These are phyloP conservation scores for Fraxinus velutina DNA, from an alignment of 305 asterid genomes.

Conservation along the genomic window DNA sequence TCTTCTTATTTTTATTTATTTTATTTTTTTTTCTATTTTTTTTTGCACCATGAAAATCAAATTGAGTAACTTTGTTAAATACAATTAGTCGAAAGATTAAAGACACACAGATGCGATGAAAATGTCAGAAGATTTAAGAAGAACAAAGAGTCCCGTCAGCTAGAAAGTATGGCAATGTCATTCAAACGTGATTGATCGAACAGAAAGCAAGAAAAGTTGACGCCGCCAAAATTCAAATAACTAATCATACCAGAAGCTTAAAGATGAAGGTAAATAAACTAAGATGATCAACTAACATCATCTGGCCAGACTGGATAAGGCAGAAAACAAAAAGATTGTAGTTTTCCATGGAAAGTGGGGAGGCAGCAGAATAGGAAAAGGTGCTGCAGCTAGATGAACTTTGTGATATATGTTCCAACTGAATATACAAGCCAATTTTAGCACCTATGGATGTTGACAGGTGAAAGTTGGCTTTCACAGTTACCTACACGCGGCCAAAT, in stretches of 20 bases:
- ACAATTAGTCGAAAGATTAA: background rate
- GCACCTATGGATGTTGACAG: conserved; percentile 1
- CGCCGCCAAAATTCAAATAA: background rate
- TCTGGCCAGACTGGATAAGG: background rate
- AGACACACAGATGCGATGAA: background rate
- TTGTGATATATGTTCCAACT: background rate
- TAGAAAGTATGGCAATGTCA: background rate
- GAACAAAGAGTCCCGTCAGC: background rate
- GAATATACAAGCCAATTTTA: background rate
- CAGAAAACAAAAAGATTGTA: background rate
- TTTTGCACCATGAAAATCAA: background rate
- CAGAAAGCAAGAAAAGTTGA: background rate
- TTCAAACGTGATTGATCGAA: background rate
- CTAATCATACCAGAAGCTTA: background rate
- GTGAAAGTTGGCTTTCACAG: background rate
- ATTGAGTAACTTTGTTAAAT: background rate
- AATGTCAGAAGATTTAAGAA: background rate
- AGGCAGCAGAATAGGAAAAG: background rate
- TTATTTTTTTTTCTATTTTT: too few relatives aligned
- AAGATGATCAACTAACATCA: background rate
- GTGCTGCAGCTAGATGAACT: background rate
- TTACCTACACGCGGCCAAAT: background rate
- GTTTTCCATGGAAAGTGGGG: background rate
- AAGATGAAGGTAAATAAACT: background rate
- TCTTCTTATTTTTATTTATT: too few relatives aligned